These are phyloP conservation scores for Thuja plicata DNA, from an alignment of 83 land plant genomes.

Conservation along the genomic window DNA sequence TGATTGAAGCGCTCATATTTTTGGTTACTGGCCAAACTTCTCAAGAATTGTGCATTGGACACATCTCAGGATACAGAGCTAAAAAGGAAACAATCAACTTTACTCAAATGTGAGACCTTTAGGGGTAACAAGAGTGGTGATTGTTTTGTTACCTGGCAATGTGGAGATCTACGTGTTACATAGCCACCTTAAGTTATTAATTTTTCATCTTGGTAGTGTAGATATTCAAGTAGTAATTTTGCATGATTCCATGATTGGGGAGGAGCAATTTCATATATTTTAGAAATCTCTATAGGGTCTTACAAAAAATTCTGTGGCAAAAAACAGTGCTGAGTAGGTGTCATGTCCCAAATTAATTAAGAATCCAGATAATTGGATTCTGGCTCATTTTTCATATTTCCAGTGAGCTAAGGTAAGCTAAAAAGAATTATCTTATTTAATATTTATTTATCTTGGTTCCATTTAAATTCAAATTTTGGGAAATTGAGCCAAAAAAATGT, in stretches of 20 bases:
- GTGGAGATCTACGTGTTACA: conserved; percentile 38
- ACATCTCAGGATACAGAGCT: conserved; percentile 25
- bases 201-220: conserved; percentile 29
- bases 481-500: no score
- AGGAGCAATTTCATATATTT: conserved; percentile 32
- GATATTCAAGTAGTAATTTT: conserved; percentile 24
- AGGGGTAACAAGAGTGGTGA: conserved; percentile 49
- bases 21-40: background rate
- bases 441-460: no score
- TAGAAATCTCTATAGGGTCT: conserved; percentile 16
- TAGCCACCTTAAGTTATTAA: conserved; percentile 31
- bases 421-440: no score
- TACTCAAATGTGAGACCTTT: conserved; percentile 29
- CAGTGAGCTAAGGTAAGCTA: no score
- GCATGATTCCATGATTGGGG: conserved; percentile 47
- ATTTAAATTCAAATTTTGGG: no score
- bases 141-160: conserved; percentile 53
- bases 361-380: no score
- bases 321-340: conserved; percentile 28
- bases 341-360: no score
- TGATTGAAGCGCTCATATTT: conserved; percentile 30
- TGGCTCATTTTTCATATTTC: no score
- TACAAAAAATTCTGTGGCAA: conserved; percentile 31
- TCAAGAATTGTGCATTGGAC: conserved; percentile 20
- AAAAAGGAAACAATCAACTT: conserved; percentile 12